Conservation (phyloP, 2,329 filamentous ascomycete species). For the Hymenoscyphus salicellus region DNA sequence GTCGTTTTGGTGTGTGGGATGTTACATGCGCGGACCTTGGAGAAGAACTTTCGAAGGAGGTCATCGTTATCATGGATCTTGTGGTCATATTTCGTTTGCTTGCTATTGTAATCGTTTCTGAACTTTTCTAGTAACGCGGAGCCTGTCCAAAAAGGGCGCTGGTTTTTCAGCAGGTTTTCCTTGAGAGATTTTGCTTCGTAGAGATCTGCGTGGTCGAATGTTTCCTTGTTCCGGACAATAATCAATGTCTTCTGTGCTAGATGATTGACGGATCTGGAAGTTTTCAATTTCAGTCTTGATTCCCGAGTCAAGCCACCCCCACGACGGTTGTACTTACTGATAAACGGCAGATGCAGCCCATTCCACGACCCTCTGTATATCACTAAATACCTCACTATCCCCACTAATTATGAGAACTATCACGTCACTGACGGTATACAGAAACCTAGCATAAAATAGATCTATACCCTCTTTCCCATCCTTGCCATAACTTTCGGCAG, state of each 20-base stretch:
- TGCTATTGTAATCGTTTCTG: constrained; percentile 14
- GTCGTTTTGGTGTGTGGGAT: constrained; percentile 18
- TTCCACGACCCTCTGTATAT: constrained; percentile 19
- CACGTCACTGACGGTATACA: constrained; percentile 30
- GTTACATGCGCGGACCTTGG: constrained; percentile 22
- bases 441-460: constrained; percentile 27
- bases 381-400: constrained; percentile 15
- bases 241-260: constrained; percentile 26
- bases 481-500: constrained; percentile 15
- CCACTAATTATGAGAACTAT: constrained; percentile 27
- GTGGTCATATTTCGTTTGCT: constrained; percentile 8
- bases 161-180: constrained; percentile 13
- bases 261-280: constrained; percentile 22
- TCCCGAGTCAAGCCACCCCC: not conserved
- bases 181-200: constrained; percentile 13
- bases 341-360: constrained; percentile 25
- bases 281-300: not conserved
- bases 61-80: constrained; percentile 19
- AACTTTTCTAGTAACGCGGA: constrained; percentile 12
- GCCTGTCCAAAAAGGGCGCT: constrained; percentile 8
- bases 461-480: constrained; percentile 24
- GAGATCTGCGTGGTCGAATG: constrained; percentile 10
- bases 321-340: not conserved
- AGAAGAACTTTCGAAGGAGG: constrained; percentile 22
- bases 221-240: constrained; percentile 25